Evolutionary conservation across 1,284 basidiomycete species (phyloP).

Genomic region (Moniliophthora roreri): DNA sequence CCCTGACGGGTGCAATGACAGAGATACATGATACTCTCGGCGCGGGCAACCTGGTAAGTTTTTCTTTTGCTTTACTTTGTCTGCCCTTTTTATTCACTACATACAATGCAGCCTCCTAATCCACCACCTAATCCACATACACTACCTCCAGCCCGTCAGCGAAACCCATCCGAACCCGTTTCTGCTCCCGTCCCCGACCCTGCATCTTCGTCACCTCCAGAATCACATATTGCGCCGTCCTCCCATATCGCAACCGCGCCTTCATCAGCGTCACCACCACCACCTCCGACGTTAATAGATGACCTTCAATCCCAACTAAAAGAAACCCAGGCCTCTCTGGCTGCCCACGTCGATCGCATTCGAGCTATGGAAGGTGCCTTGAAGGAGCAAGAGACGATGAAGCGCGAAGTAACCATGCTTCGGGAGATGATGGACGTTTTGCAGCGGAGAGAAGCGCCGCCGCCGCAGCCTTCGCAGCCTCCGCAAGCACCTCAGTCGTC

Average conservation of each 20-base stretch:
- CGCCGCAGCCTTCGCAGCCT: not conserved
- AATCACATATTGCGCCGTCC: slow-evolving; percentile 18
- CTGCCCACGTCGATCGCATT: slow-evolving; percentile 84
- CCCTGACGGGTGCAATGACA: slow-evolving; percentile 79
- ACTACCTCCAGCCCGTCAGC: slow-evolving; percentile 65
- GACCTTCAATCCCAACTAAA: slow-evolving; percentile 81
- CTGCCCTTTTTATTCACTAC: slow-evolving; percentile 7
- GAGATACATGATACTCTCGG: slow-evolving; percentile 94
- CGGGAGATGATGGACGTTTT: slow-evolving; percentile 64
- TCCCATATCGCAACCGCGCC: slow-evolving; percentile 39
- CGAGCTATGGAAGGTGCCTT: slow-evolving; percentile 81
- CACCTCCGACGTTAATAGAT: slow-evolving; percentile 36
- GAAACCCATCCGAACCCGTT: slow-evolving; percentile 35
- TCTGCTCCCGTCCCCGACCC: not conserved
- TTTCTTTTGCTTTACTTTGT: slow-evolving; percentile 19
- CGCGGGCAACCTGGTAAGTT: slow-evolving; percentile 66
- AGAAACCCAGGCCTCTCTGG: slow-evolving; percentile 83
- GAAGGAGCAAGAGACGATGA: slow-evolving; percentile 86
- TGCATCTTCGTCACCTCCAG: slow-evolving; percentile 20
- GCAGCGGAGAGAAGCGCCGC: slow-evolving; percentile 18
- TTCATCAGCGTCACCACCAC: slow-evolving; percentile 20
- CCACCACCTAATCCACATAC: slow-evolving; percentile 59
- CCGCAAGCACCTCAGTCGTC: slow-evolving; percentile 21
- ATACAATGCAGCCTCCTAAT: slow-evolving; percentile 47
- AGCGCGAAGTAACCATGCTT: slow-evolving; percentile 74